These are phyloP conservation scores for Fusarium verrucosum DNA, from an alignment of 2,329 filamentous ascomycete genomes.

Conservation along the genomic window DNA sequence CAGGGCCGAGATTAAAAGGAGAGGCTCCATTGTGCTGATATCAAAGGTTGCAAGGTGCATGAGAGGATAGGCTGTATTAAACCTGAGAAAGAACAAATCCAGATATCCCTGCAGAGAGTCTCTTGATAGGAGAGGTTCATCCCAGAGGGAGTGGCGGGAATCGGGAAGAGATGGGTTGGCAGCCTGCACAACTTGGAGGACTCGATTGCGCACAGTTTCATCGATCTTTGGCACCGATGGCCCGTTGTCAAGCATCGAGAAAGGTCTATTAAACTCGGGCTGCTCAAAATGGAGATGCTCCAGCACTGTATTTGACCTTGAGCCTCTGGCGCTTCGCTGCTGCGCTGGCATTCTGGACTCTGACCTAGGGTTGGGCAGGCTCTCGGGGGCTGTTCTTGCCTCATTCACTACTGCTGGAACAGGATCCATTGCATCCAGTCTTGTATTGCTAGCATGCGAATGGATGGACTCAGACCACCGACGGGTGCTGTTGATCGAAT, in stretches of 20 bases:
- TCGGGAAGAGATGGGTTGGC: background rate
- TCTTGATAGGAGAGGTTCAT: background rate
- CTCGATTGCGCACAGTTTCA: background rate
- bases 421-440: background rate
- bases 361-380: background rate
- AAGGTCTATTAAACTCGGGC: constrained; percentile 3
- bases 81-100: background rate
- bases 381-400: background rate
- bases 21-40: background rate
- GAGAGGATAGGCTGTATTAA: constrained; percentile 2
- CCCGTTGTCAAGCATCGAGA: background rate
- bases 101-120: background rate
- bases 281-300: background rate
- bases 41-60: constrained; percentile 4
- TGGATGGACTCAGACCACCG: constrained; percentile 22
- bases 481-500: constrained; percentile 37
- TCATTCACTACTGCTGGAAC: background rate
- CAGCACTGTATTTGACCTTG: fast-evolving
- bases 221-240: background rate
- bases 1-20: background rate
- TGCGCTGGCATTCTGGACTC: background rate
- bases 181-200: background rate
- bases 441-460: background rate
- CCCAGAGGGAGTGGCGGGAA: background rate
- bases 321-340: background rate